Evolutionary conservation across 176 grass and related monocot species (phyloP).

Genomic region (Bonia amplexicaulis): DNA sequence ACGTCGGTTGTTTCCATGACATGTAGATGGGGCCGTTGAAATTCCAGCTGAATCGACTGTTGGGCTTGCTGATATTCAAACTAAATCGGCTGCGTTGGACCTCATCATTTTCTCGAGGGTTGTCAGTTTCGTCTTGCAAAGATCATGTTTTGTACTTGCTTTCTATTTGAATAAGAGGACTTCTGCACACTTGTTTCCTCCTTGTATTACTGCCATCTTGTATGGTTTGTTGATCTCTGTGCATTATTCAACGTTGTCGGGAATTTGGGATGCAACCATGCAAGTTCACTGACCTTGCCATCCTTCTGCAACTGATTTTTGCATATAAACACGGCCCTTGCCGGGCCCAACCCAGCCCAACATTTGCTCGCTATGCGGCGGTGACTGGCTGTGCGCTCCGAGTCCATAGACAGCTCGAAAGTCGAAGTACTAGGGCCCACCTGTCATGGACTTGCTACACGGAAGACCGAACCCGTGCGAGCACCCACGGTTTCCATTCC

Average conservation of each 20-base stretch:
- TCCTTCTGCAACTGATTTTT: background rate
- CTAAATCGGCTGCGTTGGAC: constrained; percentile 10
- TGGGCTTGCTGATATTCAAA: constrained; percentile 13
- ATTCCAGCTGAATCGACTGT: constrained; percentile 7
- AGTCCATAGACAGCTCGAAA: background rate
- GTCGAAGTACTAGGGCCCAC: background rate
- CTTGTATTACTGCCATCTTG: background rate
- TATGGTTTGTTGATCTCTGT: background rate
- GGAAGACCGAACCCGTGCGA: constrained; percentile 4
- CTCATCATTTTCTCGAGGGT: constrained; percentile 1
- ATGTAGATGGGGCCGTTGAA: constrained; percentile 27
- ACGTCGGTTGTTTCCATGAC: constrained; percentile 15
- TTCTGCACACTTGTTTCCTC: background rate
- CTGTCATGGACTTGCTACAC: background rate
- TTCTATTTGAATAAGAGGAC: constrained; percentile 28
- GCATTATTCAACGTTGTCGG: background rate
- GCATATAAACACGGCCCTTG: background rate
- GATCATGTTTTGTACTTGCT: background rate
- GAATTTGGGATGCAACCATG: background rate
- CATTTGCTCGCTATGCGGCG: background rate
- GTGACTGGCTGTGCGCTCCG: too few species aligned
- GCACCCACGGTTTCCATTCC: background rate
- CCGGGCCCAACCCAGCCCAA: background rate
- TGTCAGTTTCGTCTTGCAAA: background rate
- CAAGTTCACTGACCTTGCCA: background rate